Evolutionary conservation across 2,329 filamentous ascomycete genomes (phyloP), one percentile per base, ranked within the genome.

Genomic region (Aspergillus eucalypticola): DNA sequence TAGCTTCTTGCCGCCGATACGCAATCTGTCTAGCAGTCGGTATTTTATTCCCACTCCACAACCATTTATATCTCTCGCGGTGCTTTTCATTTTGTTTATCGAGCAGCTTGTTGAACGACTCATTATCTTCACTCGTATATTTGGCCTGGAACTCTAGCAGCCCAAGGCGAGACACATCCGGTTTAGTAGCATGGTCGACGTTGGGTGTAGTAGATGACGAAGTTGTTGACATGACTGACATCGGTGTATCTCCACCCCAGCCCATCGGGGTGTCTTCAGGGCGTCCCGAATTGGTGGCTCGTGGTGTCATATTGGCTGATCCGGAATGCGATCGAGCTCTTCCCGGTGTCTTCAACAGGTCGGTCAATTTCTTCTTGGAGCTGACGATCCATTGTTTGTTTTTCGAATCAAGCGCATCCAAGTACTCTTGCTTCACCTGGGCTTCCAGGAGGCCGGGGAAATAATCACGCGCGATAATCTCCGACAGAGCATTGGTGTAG

Each of bases 81-180:
- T 84, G 86, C 74, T 92, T 94, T 62, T 88, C 84, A 71, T 97
- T 99, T 71, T 97, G 92, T 70, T 88, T 90, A 78, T 99, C 95
- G 27, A 98, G 81, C 1, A 99, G 82, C 68, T 89, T 90, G 76
- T 96, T 96, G 79, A 99, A 98, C 68, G 91, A 96, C 73, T 97
- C 95, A 72, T 98, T 98, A 74, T 99, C 95, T 76, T 99, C 95
- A 71, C 92, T 96, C 1, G 94, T 99, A 78, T 97, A 98, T 67
- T 91, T 94, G 3, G 90, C 85, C 72, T 99, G 95, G 70, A 97
- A 99, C 1, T 88, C 86, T 56, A 88, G 87, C 1, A 99, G 83
- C 61, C 89, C 92, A 81, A 98, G 87, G 67, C 88, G 89, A 44
- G 88, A 73, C 2, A 77, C 87, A 72, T 96, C 88, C 17, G 91